These are phyloP conservation scores for Naematelia aurantialba DNA, from an alignment of 768 basidiomycete species.

Conservation along the genomic window DNA sequence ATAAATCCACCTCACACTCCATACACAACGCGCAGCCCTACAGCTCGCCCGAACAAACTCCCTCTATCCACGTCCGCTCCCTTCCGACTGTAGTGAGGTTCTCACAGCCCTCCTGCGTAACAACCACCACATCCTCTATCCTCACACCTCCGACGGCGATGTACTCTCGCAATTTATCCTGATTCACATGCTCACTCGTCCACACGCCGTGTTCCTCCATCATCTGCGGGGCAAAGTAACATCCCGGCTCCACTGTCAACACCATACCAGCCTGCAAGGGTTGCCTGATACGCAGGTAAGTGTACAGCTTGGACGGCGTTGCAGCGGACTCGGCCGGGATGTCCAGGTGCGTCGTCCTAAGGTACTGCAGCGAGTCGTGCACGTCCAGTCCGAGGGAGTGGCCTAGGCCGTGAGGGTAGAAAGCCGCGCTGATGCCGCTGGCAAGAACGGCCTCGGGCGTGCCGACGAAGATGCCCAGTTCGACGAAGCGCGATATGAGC, in stretches of 20 bases:
- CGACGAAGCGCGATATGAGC: conserved; percentile 75
- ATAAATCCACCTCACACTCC: too few species aligned
- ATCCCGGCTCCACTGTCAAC: conserved; percentile 81
- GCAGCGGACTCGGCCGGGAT: conserved; percentile 43
- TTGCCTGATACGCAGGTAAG: conserved; percentile 72
- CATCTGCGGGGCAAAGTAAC: conserved; percentile 78
- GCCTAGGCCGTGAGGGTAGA: conserved; percentile 84
- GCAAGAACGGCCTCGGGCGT: conserved; percentile 58
- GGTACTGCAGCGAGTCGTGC: conserved; percentile 86
- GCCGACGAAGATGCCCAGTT: conserved; percentile 77
- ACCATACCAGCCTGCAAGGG: conserved; percentile 77
- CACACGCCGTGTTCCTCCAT: conserved; percentile 44
- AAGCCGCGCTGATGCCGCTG: conserved; percentile 73
- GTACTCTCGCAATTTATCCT: conserved; percentile 65
- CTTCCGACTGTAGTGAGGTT: conserved; percentile 82
- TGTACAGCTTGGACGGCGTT: conserved; percentile 65
- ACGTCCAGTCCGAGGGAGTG: conserved; percentile 92
- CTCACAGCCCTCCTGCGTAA: conserved; percentile 69
- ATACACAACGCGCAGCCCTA: background rate
- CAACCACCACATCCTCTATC: conserved; percentile 86
- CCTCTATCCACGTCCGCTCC: conserved; percentile 77
- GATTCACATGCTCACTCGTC: conserved; percentile 60
- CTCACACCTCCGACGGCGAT: conserved; percentile 83
- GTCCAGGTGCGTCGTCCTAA: conserved; percentile 53
- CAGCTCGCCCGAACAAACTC: conserved; percentile 64